A percentile compares a stretch with the other conserved stretches of the same genome.
Evolutionary conservation across 257 asterid species (phyloP).

Genomic region (Solanum appendiculatum): DNA sequence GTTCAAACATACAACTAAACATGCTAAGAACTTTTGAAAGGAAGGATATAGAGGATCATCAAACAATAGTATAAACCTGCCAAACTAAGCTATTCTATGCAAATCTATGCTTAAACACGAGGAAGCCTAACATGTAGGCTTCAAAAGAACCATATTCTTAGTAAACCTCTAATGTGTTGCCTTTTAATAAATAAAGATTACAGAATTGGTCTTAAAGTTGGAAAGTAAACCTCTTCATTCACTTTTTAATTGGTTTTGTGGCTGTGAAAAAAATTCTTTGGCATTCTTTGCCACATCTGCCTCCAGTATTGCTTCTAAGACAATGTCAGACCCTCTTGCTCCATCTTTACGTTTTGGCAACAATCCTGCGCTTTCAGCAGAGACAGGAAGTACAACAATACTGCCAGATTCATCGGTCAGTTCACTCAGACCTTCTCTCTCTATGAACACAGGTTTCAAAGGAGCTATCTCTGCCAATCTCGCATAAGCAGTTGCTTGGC

Average conservation of each 20-base stretch:
- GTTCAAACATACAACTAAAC: background rate
- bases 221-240: conserved; percentile 18
- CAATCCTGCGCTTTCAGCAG: conserved; percentile 79
- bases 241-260: conserved; percentile 32
- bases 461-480: conserved; percentile 49
- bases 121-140: background rate
- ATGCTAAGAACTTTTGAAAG: background rate
- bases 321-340: conserved; percentile 59
- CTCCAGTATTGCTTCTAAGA: conserved; percentile 80
- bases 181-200: background rate
- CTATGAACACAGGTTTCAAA: conserved; percentile 20
- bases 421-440: conserved; percentile 49
- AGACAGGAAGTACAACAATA: conserved; percentile 68
- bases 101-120: background rate
- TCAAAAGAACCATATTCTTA: background rate
- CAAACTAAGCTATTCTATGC: background rate
- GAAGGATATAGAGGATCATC: background rate
- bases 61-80: background rate
- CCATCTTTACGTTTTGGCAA: conserved; percentile 57
- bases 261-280: conserved; percentile 41
- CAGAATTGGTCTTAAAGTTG: background rate
- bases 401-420: conserved; percentile 73
- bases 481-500: conserved; percentile 58
- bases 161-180: background rate
- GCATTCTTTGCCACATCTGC: conserved; percentile 85